phyloP scores from a whole-genome alignment of 257 asterid genomes.

The Paulownia fortunei region DNA sequence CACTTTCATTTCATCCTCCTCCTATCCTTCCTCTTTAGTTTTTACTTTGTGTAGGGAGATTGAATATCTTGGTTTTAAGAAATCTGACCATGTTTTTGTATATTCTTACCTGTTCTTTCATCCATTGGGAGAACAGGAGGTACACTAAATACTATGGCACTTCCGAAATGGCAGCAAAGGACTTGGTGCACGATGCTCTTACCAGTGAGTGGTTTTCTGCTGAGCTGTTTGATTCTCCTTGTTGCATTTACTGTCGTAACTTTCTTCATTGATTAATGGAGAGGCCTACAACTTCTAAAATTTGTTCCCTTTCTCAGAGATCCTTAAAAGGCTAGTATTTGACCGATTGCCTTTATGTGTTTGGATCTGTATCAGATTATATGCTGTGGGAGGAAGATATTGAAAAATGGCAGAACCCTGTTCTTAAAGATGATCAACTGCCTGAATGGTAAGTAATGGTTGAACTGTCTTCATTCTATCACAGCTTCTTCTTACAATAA shows the following conservation, averaged over 20 bases:
- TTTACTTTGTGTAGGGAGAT: not conserved
- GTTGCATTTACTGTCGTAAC: not conserved
- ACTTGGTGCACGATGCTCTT: slow-evolving; percentile 91
- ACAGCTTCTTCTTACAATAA: not conserved
- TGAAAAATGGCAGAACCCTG: slow-evolving; percentile 96
- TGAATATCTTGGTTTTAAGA: not conserved
- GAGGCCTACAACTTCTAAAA: not conserved
- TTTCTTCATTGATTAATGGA: not conserved
- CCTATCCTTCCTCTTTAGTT: not conserved
- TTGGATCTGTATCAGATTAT: slow-evolving; percentile 62
- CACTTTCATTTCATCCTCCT: slow-evolving; percentile 12
- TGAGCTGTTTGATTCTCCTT: slow-evolving; percentile 6
- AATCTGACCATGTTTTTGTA: slow-evolving; percentile 15
- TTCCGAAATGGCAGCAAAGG: slow-evolving; percentile 80
- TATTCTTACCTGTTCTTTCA: slow-evolving; percentile 18
- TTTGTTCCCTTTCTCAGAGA: not conserved
- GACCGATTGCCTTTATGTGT: not conserved
- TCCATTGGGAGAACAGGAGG: slow-evolving; percentile 72
- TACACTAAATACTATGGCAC: slow-evolving; percentile 96
- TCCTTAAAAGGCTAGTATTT: not conserved
- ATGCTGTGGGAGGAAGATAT: slow-evolving; percentile 98
- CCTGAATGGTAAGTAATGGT: slow-evolving; percentile 86
- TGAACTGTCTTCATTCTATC: not conserved
- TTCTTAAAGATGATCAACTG: slow-evolving; percentile 76
- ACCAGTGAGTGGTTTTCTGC: slow-evolving; percentile 67